phyloP scores from a whole-genome alignment of 306 rosid species.

The Malus domestica region ASM211411v1 NC_041801.1:1748501-1749000 shows the following conservation, averaged over 20 bases:
- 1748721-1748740: slow-evolving; percentile 19
- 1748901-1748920: slow-evolving; percentile 2
- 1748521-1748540: slow-evolving; percentile 97
- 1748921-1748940: not conserved
- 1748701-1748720: slow-evolving; percentile 12
- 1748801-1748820: slow-evolving; percentile 99
- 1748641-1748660: not conserved
- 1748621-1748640: not conserved
- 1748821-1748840: slow-evolving; percentile 98
- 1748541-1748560: slow-evolving; percentile 92
- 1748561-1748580: slow-evolving; percentile 79
- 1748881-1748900: not conserved
- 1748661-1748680: not conserved
- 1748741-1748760: slow-evolving; percentile 90
- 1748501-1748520: slow-evolving; percentile 20
- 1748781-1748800: slow-evolving; percentile 88
- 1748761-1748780: slow-evolving; percentile 95
- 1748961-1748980: not conserved
- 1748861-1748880: not conserved
- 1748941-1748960: not conserved
- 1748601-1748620: slow-evolving; percentile 77
- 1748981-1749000: not conserved
- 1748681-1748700: not conserved
- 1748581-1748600: slow-evolving; percentile 84
- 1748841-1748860: slow-evolving; percentile 9